Evolutionary conservation across 164 flowering plant genomes (phyloP), one percentile per base, ranked within the genome.

Genomic region (Kingdonia uniflora): DNA sequence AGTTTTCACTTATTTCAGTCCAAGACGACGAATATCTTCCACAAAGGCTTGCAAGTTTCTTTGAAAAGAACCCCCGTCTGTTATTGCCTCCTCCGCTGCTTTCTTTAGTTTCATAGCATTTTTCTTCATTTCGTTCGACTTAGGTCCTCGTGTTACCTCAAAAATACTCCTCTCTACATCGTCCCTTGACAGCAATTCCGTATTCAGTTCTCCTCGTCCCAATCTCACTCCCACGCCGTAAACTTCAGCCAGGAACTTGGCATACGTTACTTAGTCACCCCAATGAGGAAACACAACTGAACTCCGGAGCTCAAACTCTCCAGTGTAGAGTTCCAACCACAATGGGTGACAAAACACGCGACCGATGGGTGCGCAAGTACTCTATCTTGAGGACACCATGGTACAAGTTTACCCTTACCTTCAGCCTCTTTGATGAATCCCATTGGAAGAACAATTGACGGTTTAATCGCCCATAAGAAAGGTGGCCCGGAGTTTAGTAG

Each of bases 181-280:
- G 1, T 76, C 83, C 56, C 87, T 63, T 2, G 65, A 7, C 19
- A 80, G 57, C 22, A 72, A 6, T 43, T 52, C 63, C 5, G 66
- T 47, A 35, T 70, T 82, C 0, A 67, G 61, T 33, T 64, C 72
- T 2, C 81, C 79, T 1, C 73, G 64, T 14, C 72, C 44, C 63
- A 81, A 14, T 33, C 83, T 65, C 38, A 80, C 33, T 11, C 89
- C 92, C 0, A 70, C 70, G 19, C 71, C 69, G 23, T 59, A 80
- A 6, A 69, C 80, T 1, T 84, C 95, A 14, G 56, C 75, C 63
- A 84, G 49, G 53, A 73, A 81, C 68, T 70, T 75, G 1, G 85
- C 86, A 45, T 84, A 57, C 7, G 80, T 81, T 2, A 73, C 71
- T 58, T 84, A 91, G 40, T 87, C 96, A 0, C 87, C 80, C 82